phyloP scores from a whole-genome alignment of 805 yeast genomes.

The Metschnikowia aberdeeniae region DNA sequence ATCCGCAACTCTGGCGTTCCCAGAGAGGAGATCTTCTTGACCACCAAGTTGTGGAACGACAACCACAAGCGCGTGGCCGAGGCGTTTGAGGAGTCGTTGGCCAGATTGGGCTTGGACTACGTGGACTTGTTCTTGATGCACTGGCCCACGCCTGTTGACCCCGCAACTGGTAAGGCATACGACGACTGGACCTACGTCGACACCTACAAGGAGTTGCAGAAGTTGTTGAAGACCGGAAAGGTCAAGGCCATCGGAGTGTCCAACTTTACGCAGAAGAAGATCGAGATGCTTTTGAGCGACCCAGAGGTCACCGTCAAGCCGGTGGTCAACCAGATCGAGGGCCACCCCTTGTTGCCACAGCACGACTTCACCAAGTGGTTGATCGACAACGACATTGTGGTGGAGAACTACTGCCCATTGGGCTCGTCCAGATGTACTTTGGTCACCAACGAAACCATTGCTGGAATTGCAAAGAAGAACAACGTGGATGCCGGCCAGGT shows the following conservation, averaged over 20 bases:
- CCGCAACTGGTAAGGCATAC: slow-evolving; percentile 8
- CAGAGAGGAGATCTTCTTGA: slow-evolving; percentile 16
- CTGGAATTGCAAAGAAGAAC: slow-evolving; percentile 15
- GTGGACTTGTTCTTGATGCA: slow-evolving; percentile 19
- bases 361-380: slow-evolving; percentile 14
- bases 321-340: slow-evolving; percentile 19
- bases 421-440: slow-evolving; percentile 14
- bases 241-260: slow-evolving; percentile 17
- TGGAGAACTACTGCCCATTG: slow-evolving; percentile 19
- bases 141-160: slow-evolving; percentile 17
- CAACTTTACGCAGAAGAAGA: slow-evolving; percentile 16
- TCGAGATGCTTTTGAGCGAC: slow-evolving; percentile 15
- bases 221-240: slow-evolving; percentile 21
- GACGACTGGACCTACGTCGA: slow-evolving; percentile 23
- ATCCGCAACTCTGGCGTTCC: slow-evolving; percentile 27
- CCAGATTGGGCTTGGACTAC: slow-evolving; percentile 16
- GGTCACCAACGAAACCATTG: slow-evolving; percentile 13
- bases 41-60: slow-evolving; percentile 18
- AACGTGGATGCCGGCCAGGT: slow-evolving; percentile 17
- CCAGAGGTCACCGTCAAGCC: slow-evolving; percentile 18
- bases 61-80: slow-evolving; percentile 12
- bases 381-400: slow-evolving; percentile 11
- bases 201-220: slow-evolving; percentile 34
- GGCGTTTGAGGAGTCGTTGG: slow-evolving; percentile 16
- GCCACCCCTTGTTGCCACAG: slow-evolving; percentile 19